A percentile compares a stretch with the other conserved stretches of the same genome.
phyloP scores from a whole-genome alignment of 73 alveolate species.

The Uronychia binucleata region DNA sequence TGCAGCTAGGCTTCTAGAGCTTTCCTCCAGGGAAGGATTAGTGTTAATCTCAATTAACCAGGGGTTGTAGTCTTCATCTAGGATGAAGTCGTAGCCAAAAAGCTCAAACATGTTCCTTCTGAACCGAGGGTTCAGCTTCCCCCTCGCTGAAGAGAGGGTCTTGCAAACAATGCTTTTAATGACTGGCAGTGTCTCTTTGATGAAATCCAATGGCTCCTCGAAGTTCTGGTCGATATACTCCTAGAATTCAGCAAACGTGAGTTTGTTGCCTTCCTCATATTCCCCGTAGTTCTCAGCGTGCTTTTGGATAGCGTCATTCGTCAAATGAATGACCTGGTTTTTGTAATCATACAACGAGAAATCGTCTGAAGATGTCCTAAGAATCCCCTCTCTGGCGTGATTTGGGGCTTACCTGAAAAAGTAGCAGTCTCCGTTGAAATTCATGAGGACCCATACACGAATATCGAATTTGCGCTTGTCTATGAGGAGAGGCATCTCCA shows the following conservation, averaged over 20 bases:
- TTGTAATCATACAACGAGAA: conserved; percentile 42
- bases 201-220: background rate
- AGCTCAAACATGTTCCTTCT: conserved; percentile 70
- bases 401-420: no score
- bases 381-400: conserved; percentile 80
- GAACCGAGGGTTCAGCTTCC: conserved; percentile 55
- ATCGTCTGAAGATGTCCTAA: conserved; percentile 66
- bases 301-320: conserved; percentile 79
- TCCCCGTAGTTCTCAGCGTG: conserved; percentile 64
- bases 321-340: conserved; percentile 72
- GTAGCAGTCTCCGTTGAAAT: conserved; percentile 49
- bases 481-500: conserved; percentile 67
- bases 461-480: conserved; percentile 76
- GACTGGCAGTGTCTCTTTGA: conserved; percentile 14
- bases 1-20: conserved; percentile 52
- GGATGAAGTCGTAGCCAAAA: conserved; percentile 74
- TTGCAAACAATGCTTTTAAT: conserved; percentile 28
- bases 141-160: conserved; percentile 24
- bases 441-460: conserved; percentile 75
- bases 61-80: conserved; percentile 58
- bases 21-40: conserved; percentile 80
- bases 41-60: conserved; percentile 85
- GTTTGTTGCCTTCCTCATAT: conserved; percentile 78
- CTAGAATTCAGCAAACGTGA: conserved; percentile 66
- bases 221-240: conserved; percentile 46